These are phyloP conservation scores for Arctium lappa DNA, from an alignment of 129 eudicot genomes.

Conservation along the genomic window DNA sequence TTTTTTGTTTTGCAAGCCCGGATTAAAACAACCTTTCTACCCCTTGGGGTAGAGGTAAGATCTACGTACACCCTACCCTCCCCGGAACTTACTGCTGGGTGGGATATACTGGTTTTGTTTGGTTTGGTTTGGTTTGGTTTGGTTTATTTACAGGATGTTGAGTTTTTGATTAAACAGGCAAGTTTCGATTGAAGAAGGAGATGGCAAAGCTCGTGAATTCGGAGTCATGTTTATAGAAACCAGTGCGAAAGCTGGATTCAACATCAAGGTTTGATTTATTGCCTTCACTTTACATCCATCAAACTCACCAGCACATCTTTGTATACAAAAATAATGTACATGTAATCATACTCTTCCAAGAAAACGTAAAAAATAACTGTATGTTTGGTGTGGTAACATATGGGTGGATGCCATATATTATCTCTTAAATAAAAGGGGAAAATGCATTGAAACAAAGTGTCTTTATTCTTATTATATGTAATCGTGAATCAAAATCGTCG, in stretches of 20 bases:
- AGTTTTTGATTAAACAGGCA: conserved; percentile 50
- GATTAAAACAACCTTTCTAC: not conserved
- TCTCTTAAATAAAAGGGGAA: not conserved
- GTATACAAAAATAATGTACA: not conserved
- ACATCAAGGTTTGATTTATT: conserved; percentile 51
- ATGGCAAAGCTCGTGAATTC: conserved; percentile 57
- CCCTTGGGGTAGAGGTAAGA: not conserved
- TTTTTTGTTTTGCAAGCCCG: not conserved
- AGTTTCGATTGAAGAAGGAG: conserved; percentile 85
- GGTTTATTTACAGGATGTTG: not conserved
- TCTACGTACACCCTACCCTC: no score
- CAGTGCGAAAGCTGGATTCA: conserved; percentile 91
- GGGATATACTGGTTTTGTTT: not conserved
- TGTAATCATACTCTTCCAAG: not conserved
- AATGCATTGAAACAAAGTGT: not conserved
- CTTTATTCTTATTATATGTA: not conserved
- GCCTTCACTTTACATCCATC: not conserved
- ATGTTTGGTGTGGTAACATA: not conserved
- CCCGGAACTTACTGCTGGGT: not conserved
- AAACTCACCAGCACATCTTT: not conserved
- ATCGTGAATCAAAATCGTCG: not conserved
- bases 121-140: not conserved
- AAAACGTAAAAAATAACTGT: not conserved
- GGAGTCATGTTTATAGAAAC: conserved; percentile 87
- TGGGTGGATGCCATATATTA: not conserved